Evolutionary conservation across 2,329 filamentous ascomycete species (phyloP).

Genomic region (Nemania bipapillata): DNA sequence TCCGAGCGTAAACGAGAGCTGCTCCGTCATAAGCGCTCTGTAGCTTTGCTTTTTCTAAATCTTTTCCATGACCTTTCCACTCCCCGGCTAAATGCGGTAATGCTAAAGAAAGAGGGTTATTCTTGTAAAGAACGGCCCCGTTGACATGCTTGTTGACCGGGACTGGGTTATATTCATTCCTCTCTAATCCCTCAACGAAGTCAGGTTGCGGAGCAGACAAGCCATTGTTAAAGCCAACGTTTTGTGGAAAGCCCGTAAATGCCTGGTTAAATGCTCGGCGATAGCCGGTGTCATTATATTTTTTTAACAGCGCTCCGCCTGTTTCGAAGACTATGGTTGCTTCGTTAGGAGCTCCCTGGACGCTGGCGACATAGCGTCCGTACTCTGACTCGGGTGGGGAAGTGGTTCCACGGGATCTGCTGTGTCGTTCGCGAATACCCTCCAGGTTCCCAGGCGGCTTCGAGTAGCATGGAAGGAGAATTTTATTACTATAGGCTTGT

Average conservation of each 20-base stretch:
- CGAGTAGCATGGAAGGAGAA: not conserved
- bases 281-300: not conserved
- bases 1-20: not conserved
- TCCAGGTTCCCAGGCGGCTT: not conserved
- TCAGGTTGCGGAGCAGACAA: not conserved
- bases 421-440: not conserved
- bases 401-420: not conserved
- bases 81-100: not conserved
- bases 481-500: not conserved
- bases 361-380: not conserved
- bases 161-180: not conserved
- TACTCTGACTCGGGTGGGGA: not conserved
- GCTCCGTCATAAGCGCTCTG: slow-evolving; percentile 1
- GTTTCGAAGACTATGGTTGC: too few species aligned
- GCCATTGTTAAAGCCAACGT: slow-evolving; percentile 3
- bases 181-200: not conserved
- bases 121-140: not conserved
- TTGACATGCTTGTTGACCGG: not conserved
- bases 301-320: not conserved
- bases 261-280: not conserved
- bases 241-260: slow-evolving; percentile 1
- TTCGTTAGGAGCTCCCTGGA: too few species aligned
- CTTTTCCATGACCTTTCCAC: not conserved
- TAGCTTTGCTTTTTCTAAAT: not conserved
- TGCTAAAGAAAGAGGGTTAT: not conserved